These are phyloP conservation scores for Penicillium vulpinum DNA, from an alignment of 2,329 filamentous ascomycete genomes.

Conservation along the genomic window DNA sequence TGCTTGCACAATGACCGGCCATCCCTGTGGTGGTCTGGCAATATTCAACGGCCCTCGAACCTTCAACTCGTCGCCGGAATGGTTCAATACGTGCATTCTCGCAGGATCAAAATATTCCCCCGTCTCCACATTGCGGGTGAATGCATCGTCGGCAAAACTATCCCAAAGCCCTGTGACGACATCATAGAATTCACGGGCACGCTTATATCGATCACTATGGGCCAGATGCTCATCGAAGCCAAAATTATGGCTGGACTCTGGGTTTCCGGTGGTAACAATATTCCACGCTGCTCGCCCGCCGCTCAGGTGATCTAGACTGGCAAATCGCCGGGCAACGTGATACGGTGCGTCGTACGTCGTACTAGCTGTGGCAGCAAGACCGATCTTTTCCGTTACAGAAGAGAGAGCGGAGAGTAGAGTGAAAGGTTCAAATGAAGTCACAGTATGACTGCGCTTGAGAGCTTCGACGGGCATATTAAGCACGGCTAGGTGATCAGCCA, in stretches of 20 bases:
- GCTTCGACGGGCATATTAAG: conserved; percentile 60
- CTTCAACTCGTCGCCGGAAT: conserved; percentile 50
- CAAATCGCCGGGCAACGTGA: conserved; percentile 55
- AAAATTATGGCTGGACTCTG: conserved; percentile 56
- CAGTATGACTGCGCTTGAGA: conserved; percentile 58
- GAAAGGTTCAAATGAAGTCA: conserved; percentile 60
- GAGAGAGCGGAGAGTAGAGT: conserved; percentile 55
- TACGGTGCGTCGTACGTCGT: conserved; percentile 57
- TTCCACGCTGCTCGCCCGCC: conserved; percentile 56
- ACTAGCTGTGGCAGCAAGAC: conserved; percentile 54
- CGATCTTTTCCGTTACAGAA: conserved; percentile 51
- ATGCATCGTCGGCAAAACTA: conserved; percentile 58
- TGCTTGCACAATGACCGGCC: conserved; percentile 58
- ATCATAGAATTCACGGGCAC: conserved; percentile 55
- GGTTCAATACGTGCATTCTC: conserved; percentile 55
- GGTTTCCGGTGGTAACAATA: conserved; percentile 56
- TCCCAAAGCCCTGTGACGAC: conserved; percentile 57
- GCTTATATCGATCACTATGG: conserved; percentile 53
- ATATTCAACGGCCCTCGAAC: conserved; percentile 55
- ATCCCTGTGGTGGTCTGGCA: conserved; percentile 54
- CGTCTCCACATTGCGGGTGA: conserved; percentile 50
- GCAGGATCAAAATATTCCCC: conserved; percentile 54
- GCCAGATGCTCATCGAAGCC: conserved; percentile 53
- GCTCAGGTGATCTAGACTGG: conserved; percentile 54
- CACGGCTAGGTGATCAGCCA: conserved; percentile 57